phyloP scores from a whole-genome alignment of 495 filamentous ascomycete genomes.

The Penicillium alfredii region DNA sequence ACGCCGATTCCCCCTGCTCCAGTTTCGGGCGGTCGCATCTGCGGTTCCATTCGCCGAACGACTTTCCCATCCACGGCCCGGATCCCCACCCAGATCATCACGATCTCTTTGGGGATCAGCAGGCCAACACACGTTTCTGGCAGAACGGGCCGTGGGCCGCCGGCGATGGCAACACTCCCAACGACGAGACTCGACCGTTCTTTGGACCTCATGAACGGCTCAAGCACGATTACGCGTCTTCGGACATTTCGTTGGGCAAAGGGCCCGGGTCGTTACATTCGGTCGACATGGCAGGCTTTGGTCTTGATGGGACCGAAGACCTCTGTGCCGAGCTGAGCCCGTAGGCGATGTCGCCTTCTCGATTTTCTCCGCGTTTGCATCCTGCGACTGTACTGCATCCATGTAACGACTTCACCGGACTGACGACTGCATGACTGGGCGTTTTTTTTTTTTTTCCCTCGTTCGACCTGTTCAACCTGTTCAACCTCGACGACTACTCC shows the following conservation, averaged over 20 bases:
- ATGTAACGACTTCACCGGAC: conserved; percentile 44
- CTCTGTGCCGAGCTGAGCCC: conserved; percentile 36
- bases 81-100: conserved; percentile 42
- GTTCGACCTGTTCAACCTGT: conserved; percentile 6
- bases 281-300: conserved; percentile 46
- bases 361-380: conserved; percentile 16
- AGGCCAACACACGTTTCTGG: conserved; percentile 47
- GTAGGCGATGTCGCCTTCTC: conserved; percentile 14
- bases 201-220: conserved; percentile 45
- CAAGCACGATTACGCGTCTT: conserved; percentile 47
- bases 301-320: conserved; percentile 38
- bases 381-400: conserved; percentile 34
- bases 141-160: conserved; percentile 43
- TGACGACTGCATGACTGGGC: conserved; percentile 47
- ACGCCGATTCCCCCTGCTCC: conserved; percentile 44
- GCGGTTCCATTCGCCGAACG: conserved; percentile 41
- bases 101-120: conserved; percentile 45
- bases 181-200: conserved; percentile 43
- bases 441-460: conserved; percentile 30
- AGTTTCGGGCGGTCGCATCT: conserved; percentile 46
- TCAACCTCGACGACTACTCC: no score
- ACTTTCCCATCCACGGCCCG: conserved; percentile 37
- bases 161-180: conserved; percentile 46
- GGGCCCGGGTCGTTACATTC: conserved; percentile 44
- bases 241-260: conserved; percentile 42